Percentiles rank a stretch among this genome's conserved stretches.
Evolutionary conservation across 306 rosid species (phyloP).

Genomic region (Oxytropis ochrocephala): DNA sequence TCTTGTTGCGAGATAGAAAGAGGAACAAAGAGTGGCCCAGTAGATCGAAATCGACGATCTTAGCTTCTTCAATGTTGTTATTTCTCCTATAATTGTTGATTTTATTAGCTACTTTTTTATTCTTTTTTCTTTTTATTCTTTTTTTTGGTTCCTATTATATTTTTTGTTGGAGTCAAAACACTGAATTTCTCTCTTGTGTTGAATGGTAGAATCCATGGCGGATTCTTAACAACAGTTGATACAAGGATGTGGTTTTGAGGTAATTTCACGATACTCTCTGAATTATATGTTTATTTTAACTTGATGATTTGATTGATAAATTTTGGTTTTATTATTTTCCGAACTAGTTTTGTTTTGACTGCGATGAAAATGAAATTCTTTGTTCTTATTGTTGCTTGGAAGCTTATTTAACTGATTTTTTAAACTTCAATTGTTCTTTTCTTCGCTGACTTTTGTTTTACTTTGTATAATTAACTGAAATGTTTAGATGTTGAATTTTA

Average conservation of each 20-base stretch:
- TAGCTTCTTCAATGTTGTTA: slow-evolving; percentile 54
- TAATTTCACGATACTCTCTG: slow-evolving; percentile 32
- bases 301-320: slow-evolving; percentile 26
- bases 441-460: neutral
- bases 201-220: slow-evolving; percentile 38
- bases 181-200: slow-evolving; percentile 11
- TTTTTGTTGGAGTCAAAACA: slow-evolving; percentile 17
- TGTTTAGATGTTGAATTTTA: slow-evolving; percentile 15
- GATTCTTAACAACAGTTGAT: slow-evolving; percentile 37
- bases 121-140: neutral
- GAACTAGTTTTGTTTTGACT: slow-evolving; percentile 8
- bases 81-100: slow-evolving; percentile 28
- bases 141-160: neutral
- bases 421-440: neutral
- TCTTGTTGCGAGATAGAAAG: slow-evolving; percentile 38
- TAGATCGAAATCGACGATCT: slow-evolving; percentile 95
- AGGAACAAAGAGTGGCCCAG: slow-evolving; percentile 45
- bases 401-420: slow-evolving; percentile 19
- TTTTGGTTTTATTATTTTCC: slow-evolving; percentile 24
- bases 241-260: slow-evolving; percentile 76
- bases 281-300: slow-evolving; percentile 11
- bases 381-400: slow-evolving; percentile 10
- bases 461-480: neutral
- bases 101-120: slow-evolving; percentile 23
- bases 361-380: slow-evolving; percentile 18